These are phyloP conservation scores for Papilionanthe hybrid DNA, from an alignment of 116 monocot genomes.

Conservation along the genomic window DNA sequence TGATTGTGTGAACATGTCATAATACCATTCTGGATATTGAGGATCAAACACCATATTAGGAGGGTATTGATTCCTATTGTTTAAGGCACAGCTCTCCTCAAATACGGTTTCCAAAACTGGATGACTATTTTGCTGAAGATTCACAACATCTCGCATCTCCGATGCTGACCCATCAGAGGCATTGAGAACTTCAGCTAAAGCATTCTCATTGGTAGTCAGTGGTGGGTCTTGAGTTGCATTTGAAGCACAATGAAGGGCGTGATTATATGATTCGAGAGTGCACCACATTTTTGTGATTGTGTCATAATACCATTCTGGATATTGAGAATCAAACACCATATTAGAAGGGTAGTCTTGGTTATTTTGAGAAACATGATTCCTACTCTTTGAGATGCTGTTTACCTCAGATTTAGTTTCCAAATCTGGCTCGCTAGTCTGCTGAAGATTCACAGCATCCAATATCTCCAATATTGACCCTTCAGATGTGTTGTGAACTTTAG, in stretches of 20 bases:
- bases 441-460: conserved; percentile 41
- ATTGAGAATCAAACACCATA: conserved; percentile 93
- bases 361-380: conserved; percentile 33
- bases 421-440: conserved; percentile 35
- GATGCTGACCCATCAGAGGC: conserved; percentile 9
- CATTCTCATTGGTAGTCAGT: conserved; percentile 11
- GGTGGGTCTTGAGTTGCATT: conserved; percentile 23
- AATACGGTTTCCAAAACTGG: conserved; percentile 37
- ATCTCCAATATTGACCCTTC: conserved; percentile 10
- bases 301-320: conserved; percentile 53
- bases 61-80: conserved; percentile 60
- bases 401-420: conserved; percentile 46
- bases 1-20: conserved; percentile 71
- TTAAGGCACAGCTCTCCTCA: conserved; percentile 25
- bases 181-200: conserved; percentile 12
- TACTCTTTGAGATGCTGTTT: conserved; percentile 16
- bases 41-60: conserved; percentile 92
- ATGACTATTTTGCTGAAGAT: conserved; percentile 40
- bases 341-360: conserved; percentile 63
- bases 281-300: conserved; percentile 78
- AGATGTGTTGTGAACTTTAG: conserved; percentile 1
- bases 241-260: conserved; percentile 15
- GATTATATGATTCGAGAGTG: conserved; percentile 71
- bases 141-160: conserved; percentile 30
- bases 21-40: conserved; percentile 94